phyloP scores from a whole-genome alignment of 768 basidiomycete species.

The Clitopilus passeckerianus region DNA sequence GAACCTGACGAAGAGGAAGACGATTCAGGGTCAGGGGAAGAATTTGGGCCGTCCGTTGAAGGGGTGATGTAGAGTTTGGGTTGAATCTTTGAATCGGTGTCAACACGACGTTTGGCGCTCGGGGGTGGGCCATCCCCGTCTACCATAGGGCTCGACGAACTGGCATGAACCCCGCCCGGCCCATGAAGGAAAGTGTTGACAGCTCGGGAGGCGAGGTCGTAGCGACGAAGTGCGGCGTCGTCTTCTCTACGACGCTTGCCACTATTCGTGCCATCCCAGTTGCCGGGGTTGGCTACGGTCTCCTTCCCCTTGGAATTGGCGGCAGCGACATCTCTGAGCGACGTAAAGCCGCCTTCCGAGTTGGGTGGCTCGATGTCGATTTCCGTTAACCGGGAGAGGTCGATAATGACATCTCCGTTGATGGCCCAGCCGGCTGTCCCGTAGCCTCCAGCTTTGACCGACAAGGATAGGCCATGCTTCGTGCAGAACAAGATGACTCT shows the following conservation, averaged over 20 bases:
- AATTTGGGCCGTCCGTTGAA: constrained; percentile 6
- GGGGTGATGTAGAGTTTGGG: constrained; percentile 4
- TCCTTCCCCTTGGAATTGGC: constrained; percentile 54
- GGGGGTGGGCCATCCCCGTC: constrained; percentile 26
- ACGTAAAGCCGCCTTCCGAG: constrained; percentile 50
- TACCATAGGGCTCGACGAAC: constrained; percentile 13
- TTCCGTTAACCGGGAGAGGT: constrained; percentile 65
- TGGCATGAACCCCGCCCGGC: constrained; percentile 6
- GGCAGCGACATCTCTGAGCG: constrained; percentile 50
- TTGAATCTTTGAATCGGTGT: not conserved
- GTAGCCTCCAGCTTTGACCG: constrained; percentile 87
- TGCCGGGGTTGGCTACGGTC: constrained; percentile 3
- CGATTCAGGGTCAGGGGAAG: constrained; percentile 7
- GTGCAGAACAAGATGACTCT: constrained; percentile 72
- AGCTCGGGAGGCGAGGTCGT: constrained; percentile 48
- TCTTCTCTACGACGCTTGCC: constrained; percentile 58
- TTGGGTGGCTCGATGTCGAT: constrained; percentile 63
- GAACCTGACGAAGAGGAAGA: not conserved
- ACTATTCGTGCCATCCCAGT: constrained; percentile 4
- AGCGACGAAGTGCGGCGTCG: constrained; percentile 44
- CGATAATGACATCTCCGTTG: constrained; percentile 81
- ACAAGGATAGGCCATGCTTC: constrained; percentile 66
- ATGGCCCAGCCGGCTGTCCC: constrained; percentile 90
- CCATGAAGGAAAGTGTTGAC: constrained; percentile 49
- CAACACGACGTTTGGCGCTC: constrained; percentile 25